These are phyloP conservation scores for Chaetomiaceae sp. DNA, from an alignment of 2,329 filamentous ascomycete species.

Conservation along the genomic window DNA sequence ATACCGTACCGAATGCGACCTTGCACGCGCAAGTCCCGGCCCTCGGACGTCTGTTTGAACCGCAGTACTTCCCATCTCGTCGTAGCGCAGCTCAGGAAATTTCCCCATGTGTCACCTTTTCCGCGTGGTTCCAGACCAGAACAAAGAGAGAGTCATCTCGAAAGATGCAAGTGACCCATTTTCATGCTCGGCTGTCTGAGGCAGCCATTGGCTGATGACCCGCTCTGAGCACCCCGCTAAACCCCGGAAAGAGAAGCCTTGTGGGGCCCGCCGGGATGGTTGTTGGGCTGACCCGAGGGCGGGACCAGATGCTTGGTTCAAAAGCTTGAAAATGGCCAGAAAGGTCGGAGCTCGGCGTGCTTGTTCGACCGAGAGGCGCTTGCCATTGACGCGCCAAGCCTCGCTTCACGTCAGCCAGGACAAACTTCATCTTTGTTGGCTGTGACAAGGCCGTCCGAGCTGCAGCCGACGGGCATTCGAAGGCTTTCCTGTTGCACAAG, in stretches of 20 bases:
- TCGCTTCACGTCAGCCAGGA: background rate
- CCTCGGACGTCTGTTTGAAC: background rate
- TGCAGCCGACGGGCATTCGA: too few relatives aligned
- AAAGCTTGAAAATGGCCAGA: background rate
- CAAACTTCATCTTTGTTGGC: background rate
- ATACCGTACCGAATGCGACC: too few relatives aligned
- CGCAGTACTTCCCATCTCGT: background rate
- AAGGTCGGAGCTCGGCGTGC: conserved; percentile 6
- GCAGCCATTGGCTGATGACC: background rate
- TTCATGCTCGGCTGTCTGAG: background rate
- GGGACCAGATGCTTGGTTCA: background rate
- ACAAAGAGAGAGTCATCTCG: background rate
- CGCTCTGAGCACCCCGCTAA: too few relatives aligned
- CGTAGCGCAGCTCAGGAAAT: too few relatives aligned
- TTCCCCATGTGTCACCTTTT: too few relatives aligned
- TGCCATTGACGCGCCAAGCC: background rate
- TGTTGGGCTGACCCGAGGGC: background rate
- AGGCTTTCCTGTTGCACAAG: too few relatives aligned
- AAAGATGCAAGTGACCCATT: background rate
- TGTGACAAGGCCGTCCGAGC: too few relatives aligned
- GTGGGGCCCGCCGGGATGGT: background rate
- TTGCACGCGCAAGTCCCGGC: background rate
- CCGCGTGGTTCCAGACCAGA: too few relatives aligned
- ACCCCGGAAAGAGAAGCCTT: too few relatives aligned
- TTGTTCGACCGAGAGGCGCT: background rate